Evolutionary conservation across 2,329 filamentous ascomycete genomes (phyloP), one percentile per base, ranked within the genome.

Genomic region (Stachybotrys echinatus): DNA sequence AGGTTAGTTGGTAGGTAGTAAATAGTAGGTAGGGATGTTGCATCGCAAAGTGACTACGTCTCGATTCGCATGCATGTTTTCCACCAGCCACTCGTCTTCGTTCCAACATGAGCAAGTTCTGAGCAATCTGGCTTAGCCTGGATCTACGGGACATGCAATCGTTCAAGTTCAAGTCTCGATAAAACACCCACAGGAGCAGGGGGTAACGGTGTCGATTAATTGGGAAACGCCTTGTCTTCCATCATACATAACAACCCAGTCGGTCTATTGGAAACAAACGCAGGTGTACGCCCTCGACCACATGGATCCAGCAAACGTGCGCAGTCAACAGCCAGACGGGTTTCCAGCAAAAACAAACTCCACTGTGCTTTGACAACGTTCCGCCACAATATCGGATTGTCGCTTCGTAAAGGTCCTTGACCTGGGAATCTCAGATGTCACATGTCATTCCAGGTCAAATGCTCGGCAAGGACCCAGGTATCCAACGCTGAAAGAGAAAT

Each of bases 171-270:
- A n/a, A n/a, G n/a, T n/a, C n/a, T n/a, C n/a, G n/a, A n/a, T 10
- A 34, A 14, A 14, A 34, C 27, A 5, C 5, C 3, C 10, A 14
- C 27, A 34, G 3, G 27, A 34, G 14, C 10, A 8, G 14, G 27
- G 27, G 14, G 10, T 34, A 34, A 34, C 27, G 27, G 27, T 34
- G 27, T 74, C 65, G 65, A 74, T 74, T 74, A 74, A 65, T 71
- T 61, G 68, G 65, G 59, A 64, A 75, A 74, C 71, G 70, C 71
- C 68, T 63, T 61, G 63, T 68, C 63, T 64, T 66, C 71, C 66
- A 69, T 72, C 70, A 72, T 74, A 76, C 69, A 74, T 70, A 49
- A 44, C 48, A 55, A 51, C 23, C 48, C 50, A 45, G 42, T 42
- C 27, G 48, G 43, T 40, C 44, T 37, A 23, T 17, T 23, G 31